phyloP scores from a whole-genome alignment of 2,329 filamentous ascomycete species.

The Pseudofabraea citricarpa region DNA sequence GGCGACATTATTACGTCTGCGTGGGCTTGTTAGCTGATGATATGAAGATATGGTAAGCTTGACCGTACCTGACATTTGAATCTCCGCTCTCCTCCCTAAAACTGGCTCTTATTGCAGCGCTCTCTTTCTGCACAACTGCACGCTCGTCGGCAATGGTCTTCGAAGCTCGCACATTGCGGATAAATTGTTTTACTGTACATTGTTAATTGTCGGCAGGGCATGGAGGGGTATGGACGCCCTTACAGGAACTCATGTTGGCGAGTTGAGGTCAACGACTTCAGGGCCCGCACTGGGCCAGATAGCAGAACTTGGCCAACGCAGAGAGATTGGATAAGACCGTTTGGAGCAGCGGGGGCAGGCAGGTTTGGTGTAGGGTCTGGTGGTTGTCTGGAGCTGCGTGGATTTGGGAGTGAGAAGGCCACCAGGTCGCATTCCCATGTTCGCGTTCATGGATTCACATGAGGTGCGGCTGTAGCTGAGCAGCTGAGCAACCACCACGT shows the following conservation, averaged over 20 bases:
- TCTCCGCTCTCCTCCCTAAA: slow-evolving; percentile 97
- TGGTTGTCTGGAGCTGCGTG: too few relatives aligned
- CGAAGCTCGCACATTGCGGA: slow-evolving; percentile 95
- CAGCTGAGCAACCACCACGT: too few relatives aligned
- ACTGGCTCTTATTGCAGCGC: slow-evolving; percentile 92
- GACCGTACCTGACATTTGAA: slow-evolving; percentile 77
- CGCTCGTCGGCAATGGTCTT: slow-evolving; percentile 99
- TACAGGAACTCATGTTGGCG: slow-evolving; percentile 30
- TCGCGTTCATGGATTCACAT: too few relatives aligned
- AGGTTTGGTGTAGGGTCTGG: too few relatives aligned
- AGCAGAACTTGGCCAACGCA: slow-evolving; percentile 9
- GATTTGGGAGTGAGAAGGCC: not conserved
- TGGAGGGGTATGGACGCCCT: slow-evolving; percentile 12
- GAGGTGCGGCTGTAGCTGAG: not conserved
- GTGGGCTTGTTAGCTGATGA: slow-evolving; percentile 10
- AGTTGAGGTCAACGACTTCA: slow-evolving; percentile 6
- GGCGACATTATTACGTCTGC: slow-evolving; percentile 95
- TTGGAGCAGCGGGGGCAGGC: too few relatives aligned
- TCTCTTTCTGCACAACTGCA: slow-evolving; percentile 98
- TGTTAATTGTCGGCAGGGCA: slow-evolving; percentile 12
- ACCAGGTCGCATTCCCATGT: not conserved
- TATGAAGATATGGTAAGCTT: slow-evolving; percentile 2
- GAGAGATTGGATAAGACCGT: not conserved
- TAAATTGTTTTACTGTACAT: slow-evolving; percentile 91
- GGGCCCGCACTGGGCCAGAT: slow-evolving; percentile 27